Evolutionary conservation across 2,329 filamentous ascomycete genomes (phyloP).

Genomic region (Myotisia sp.): DNA sequence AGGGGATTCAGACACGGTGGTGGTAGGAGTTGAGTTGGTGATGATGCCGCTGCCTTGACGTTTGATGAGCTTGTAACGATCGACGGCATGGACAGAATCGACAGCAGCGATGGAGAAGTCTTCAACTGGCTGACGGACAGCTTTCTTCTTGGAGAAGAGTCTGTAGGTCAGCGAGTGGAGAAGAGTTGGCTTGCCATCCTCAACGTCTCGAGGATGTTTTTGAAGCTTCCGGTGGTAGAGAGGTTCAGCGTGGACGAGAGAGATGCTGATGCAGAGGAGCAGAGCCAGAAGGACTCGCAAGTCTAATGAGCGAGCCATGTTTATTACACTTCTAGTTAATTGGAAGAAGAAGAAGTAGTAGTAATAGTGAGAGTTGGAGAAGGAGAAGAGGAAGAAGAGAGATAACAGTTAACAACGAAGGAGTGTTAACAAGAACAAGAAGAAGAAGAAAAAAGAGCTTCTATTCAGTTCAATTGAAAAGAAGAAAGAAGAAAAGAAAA

Average conservation of each 20-base stretch:
- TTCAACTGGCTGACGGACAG: constrained; percentile 1
- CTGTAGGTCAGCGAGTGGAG: constrained; percentile 7
- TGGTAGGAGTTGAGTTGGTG: constrained; percentile 7
- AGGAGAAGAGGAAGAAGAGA: background rate
- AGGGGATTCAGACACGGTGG: no score
- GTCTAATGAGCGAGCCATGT: constrained; percentile 7
- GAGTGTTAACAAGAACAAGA: background rate
- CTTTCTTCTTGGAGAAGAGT: constrained; percentile 6
- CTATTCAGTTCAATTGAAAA: no score
- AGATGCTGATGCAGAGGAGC: constrained; percentile 3
- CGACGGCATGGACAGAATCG: constrained; percentile 3
- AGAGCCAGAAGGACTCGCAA: constrained; percentile 3
- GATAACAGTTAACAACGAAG: background rate
- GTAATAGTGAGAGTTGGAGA: background rate
- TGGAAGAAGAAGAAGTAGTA: background rate
- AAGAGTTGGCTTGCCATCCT: constrained; percentile 3
- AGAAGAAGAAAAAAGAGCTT: background rate
- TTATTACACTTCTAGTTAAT: no score
- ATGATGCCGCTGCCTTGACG: constrained; percentile 8
- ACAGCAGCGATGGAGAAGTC: constrained; percentile 6
- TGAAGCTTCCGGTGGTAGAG: constrained; percentile 5
- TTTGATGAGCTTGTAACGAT: constrained; percentile 9
- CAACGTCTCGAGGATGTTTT: constrained; percentile 4
- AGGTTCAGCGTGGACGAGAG: constrained; percentile 7
- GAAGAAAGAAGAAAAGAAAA: no score